These are phyloP conservation scores for Bromus sterilis DNA, from an alignment of 176 grass and related monocot genomes.

Conservation along the genomic window DNA sequence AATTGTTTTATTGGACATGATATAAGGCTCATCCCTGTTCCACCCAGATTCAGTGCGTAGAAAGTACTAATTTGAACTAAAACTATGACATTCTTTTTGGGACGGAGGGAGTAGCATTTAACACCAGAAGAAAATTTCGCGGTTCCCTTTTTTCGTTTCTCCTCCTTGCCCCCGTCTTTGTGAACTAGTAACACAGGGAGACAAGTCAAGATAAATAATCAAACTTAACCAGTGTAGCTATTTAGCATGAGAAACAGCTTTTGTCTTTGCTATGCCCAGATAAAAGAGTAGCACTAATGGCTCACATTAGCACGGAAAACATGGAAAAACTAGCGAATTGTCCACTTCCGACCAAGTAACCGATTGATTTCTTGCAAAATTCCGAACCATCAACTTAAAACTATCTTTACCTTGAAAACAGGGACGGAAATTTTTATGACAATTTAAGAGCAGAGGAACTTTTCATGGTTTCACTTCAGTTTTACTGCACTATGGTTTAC, in stretches of 20 bases:
- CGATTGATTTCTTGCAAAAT: neutral
- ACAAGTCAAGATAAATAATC: neutral
- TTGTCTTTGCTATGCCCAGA: neutral
- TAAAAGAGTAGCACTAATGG: neutral
- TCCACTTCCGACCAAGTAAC: neutral
- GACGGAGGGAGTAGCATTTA: too few relatives aligned
- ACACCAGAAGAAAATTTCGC: slow-evolving; percentile 38
- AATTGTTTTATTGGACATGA: slow-evolving; percentile 13
- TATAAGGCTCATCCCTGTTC: slow-evolving; percentile 31
- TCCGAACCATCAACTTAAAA: neutral
- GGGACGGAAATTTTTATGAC: neutral
- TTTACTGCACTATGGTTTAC: neutral
- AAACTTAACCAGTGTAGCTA: neutral
- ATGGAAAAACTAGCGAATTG: neutral
- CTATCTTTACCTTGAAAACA: neutral
- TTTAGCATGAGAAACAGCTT: neutral
- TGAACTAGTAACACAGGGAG: slow-evolving; percentile 28
- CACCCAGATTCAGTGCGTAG: slow-evolving; percentile 54
- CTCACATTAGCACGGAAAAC: neutral
- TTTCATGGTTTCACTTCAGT: neutral
- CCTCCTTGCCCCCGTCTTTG: slow-evolving; percentile 70
- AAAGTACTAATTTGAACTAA: too few relatives aligned
- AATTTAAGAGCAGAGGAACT: neutral
- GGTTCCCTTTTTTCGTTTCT: slow-evolving; percentile 39
- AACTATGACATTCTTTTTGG: too few relatives aligned